phyloP scores from a whole-genome alignment of 768 basidiomycete species.

The Pisolithus orientalis region DNA sequence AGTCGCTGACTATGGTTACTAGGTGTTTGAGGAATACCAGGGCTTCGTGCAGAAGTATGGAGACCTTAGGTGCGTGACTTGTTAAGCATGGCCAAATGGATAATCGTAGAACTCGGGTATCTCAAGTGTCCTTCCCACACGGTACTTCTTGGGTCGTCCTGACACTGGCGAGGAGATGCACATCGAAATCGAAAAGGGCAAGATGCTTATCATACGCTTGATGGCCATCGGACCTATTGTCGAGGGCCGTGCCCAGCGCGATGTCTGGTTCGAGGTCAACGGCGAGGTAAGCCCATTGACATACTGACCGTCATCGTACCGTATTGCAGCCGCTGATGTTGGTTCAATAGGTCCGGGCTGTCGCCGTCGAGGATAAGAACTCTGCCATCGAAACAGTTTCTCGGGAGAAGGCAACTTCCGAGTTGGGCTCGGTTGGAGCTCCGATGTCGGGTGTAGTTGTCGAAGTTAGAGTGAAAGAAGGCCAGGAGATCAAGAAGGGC shows the following conservation, averaged over 20 bases:
- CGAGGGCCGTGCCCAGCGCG: conserved; percentile 85
- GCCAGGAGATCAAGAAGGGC: conserved; percentile 96
- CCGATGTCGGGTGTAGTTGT: conserved; percentile 98
- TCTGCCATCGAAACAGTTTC: conserved; percentile 94
- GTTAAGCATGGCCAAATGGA: conserved; percentile 1
- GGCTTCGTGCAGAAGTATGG: conserved; percentile 94
- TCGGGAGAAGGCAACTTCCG: conserved; percentile 88
- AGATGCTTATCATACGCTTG: conserved; percentile 92
- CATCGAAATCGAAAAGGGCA: conserved; percentile 93
- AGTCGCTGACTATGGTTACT: conserved; percentile 9
- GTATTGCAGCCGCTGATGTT: conserved; percentile 5
- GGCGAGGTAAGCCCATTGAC: conserved; percentile 60
- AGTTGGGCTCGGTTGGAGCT: conserved; percentile 95
- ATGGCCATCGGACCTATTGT: conserved; percentile 94
- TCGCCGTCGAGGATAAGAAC: conserved; percentile 93
- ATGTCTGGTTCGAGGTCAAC: conserved; percentile 98
- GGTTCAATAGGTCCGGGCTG: conserved; percentile 72
- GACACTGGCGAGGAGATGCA: conserved; percentile 93
- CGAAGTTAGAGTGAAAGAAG: conserved; percentile 96
- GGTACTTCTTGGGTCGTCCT: conserved; percentile 94
- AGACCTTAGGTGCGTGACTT: conserved; percentile 67
- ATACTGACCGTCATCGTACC: neutral
- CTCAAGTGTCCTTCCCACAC: conserved; percentile 84
- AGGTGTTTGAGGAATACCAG: conserved; percentile 98
- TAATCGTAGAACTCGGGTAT: conserved; percentile 9